A percentile compares a stretch with the other conserved stretches of the same genome.
phyloP scores from a whole-genome alignment of 768 basidiomycete genomes.

The Nidularia pulvinata region DNA sequence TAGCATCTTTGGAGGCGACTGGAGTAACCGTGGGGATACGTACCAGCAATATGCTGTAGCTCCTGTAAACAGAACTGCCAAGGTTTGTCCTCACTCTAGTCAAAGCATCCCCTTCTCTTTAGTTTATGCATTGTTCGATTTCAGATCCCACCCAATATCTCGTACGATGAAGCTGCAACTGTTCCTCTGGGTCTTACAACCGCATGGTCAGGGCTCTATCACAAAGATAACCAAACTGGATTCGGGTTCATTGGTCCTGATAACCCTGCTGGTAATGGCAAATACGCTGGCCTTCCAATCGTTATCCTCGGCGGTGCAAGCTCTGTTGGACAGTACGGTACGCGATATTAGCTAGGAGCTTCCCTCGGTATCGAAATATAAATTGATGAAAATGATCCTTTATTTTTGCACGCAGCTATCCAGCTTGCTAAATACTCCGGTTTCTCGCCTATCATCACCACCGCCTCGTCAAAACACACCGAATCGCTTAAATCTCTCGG shows the following conservation, averaged over 20 bases:
- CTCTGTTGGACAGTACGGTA: conserved; percentile 17
- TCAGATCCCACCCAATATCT: conserved; percentile 4
- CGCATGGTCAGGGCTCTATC: conserved; percentile 2
- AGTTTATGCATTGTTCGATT: not conserved
- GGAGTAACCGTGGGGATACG: not conserved
- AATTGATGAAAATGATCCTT: not conserved
- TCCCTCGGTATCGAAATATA: too few relatives aligned
- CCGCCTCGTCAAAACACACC: conserved; percentile 23
- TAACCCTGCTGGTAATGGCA: not conserved
- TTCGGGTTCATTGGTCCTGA: not conserved
- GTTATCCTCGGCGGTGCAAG: conserved; percentile 16
- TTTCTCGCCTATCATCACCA: conserved; percentile 39
- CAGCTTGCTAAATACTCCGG: conserved; percentile 38
- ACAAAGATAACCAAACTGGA: not conserved
- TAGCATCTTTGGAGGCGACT: not conserved
- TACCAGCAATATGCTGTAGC: conserved; percentile 6
- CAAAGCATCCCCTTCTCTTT: not conserved
- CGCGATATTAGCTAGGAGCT: not conserved
- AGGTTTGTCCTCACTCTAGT: not conserved
- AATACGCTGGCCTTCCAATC: conserved; percentile 11
- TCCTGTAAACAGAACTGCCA: not conserved
- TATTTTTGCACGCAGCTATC: conserved; percentile 28
- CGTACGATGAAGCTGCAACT: conserved; percentile 3
- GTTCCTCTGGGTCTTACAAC: conserved; percentile 1
- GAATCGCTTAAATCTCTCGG: conserved; percentile 26